Evolutionary conservation across 305 asterid genomes (phyloP).

Genomic region (Fraxinus baroniana): DNA sequence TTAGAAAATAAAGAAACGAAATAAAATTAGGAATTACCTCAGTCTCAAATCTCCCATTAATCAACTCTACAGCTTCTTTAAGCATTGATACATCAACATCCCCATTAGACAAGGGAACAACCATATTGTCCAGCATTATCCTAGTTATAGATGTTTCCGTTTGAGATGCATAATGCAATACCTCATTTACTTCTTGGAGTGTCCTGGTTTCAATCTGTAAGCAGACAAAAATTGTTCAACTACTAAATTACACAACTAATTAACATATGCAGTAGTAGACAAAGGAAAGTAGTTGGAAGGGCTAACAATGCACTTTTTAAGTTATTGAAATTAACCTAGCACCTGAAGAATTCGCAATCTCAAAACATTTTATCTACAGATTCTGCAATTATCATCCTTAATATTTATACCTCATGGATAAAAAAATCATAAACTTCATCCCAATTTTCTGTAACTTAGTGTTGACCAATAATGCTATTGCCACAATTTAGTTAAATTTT

Average conservation of each 20-base stretch:
- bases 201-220: constrained; percentile 89
- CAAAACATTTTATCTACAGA: not conserved
- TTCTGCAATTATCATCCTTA: not conserved
- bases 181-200: constrained; percentile 81
- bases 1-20: not conserved
- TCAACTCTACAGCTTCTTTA: constrained; percentile 70
- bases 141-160: constrained; percentile 65
- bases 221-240: constrained; percentile 16
- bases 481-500: not conserved
- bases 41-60: constrained; percentile 76
- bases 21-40: constrained; percentile 49
- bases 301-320: constrained; percentile 1
- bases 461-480: not conserved
- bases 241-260: not conserved
- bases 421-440: not conserved
- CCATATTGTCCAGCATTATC: constrained; percentile 93
- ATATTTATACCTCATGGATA: not conserved
- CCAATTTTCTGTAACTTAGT: not conserved
- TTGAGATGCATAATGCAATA: constrained; percentile 67
- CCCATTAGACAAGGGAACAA: constrained; percentile 74
- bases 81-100: constrained; percentile 89
- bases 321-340: not conserved
- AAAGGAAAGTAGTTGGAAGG: not conserved
- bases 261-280: not conserved
- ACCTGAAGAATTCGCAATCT: not conserved